Percentiles rank a stretch among this genome's conserved stretches.
Evolutionary conservation across 192 early-diverging fungal species (phyloP).

Genomic region (Rhizophagus clarus): DNA sequence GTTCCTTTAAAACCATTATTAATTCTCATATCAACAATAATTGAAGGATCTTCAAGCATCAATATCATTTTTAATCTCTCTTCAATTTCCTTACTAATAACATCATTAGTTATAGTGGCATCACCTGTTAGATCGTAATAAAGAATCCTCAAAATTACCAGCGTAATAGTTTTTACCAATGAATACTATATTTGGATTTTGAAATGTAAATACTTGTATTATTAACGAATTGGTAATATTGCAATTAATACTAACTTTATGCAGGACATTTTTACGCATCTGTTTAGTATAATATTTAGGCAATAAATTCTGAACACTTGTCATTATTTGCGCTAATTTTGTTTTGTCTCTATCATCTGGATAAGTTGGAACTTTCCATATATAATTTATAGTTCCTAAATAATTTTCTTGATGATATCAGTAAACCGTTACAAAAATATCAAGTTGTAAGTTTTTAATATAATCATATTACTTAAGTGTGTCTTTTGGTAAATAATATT

Average conservation of each 20-base stretch:
- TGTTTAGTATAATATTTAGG: background rate
- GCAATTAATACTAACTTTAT: no score
- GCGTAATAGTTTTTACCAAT: background rate
- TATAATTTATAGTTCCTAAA: constrained; percentile 3
- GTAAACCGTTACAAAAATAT: background rate
- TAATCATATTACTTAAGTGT: background rate
- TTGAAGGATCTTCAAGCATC: background rate
- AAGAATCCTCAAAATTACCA: background rate
- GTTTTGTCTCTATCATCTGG: background rate
- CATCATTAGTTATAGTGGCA: background rate
- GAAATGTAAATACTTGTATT: background rate
- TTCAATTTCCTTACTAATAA: background rate
- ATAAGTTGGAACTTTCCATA: background rate
- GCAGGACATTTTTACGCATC: background rate
- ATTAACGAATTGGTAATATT: background rate
- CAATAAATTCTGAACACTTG: background rate
- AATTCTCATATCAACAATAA: background rate
- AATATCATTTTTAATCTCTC: background rate
- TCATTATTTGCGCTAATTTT: background rate
- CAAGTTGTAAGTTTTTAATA: constrained; percentile 5
- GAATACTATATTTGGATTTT: constrained; percentile 1
- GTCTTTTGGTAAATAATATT: background rate
- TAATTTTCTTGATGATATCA: background rate
- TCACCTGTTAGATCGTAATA: background rate
- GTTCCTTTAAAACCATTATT: background rate